These are phyloP conservation scores for Arabidopsis arenosa DNA, from an alignment of 345 rosid genomes.

Conservation along the genomic window DNA sequence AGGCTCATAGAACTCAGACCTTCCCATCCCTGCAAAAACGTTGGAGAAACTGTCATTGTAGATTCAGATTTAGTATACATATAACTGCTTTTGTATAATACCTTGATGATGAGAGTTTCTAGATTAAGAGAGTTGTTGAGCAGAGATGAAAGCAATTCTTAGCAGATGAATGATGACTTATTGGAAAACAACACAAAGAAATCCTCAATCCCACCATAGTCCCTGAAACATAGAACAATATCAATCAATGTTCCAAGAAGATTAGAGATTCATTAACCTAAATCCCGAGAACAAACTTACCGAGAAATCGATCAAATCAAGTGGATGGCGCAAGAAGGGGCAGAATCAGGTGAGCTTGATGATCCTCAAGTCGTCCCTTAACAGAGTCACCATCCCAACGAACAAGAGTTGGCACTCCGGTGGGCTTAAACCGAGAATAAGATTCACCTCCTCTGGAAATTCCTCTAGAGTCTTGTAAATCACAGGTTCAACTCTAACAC, in stretches of 20 bases:
- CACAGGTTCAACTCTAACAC: constrained; percentile 94
- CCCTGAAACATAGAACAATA: constrained; percentile 19
- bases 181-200: background rate
- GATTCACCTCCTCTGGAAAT: constrained; percentile 57
- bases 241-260: background rate
- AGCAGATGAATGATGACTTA: too few species aligned
- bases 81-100: too few species aligned
- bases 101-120: too few species aligned
- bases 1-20: too few species aligned
- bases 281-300: background rate
- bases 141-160: too few species aligned
- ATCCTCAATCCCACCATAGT: constrained; percentile 14
- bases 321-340: constrained; percentile 46
- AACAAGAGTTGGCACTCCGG: constrained; percentile 81
- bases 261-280: background rate
- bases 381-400: constrained; percentile 65
- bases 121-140: too few species aligned
- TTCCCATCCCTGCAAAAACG: too few species aligned
- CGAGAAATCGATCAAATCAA: background rate
- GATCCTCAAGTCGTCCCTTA: constrained; percentile 74
- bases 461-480: constrained; percentile 75
- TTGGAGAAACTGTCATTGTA: too few species aligned
- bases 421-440: constrained; percentile 75
- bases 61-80: too few species aligned
- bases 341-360: constrained; percentile 78